A percentile compares a stretch with the other conserved stretches of the same genome.
Conservation (phyloP, 495 filamentous ascomycete species). For the Tuber brumale region DNA sequence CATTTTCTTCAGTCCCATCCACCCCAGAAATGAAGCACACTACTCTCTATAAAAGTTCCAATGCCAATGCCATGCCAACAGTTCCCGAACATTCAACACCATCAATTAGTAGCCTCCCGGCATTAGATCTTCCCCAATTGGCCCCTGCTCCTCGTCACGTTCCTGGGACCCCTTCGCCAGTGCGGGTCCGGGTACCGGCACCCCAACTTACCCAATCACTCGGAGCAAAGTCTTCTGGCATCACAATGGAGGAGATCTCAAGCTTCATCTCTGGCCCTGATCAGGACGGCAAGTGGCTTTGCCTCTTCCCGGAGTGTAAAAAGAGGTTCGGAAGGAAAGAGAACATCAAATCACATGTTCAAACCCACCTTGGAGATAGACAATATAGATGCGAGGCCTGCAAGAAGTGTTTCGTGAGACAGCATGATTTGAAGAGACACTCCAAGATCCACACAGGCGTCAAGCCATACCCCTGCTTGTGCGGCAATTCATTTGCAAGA, state of each 20-base stretch:
- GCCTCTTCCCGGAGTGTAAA: slow-evolving; percentile 69
- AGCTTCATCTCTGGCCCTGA: slow-evolving; percentile 76
- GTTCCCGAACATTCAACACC: slow-evolving; percentile 30
- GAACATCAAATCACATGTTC: slow-evolving; percentile 95
- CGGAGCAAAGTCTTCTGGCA: slow-evolving; percentile 58
- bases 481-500: slow-evolving; percentile 82
- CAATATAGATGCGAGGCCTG: slow-evolving; percentile 87
- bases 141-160: slow-evolving; percentile 26
- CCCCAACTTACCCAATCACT: slow-evolving; percentile 22
- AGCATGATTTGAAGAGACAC: slow-evolving; percentile 94
- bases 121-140: slow-evolving; percentile 30
- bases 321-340: slow-evolving; percentile 88
- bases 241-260: slow-evolving; percentile 80
- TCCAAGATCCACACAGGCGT: slow-evolving; percentile 91
- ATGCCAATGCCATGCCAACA: slow-evolving; percentile 19
- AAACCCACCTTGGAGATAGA: slow-evolving; percentile 91
- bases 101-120: slow-evolving; percentile 11
- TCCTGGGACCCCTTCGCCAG: slow-evolving; percentile 26
- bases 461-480: slow-evolving; percentile 86
- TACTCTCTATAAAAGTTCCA: slow-evolving; percentile 17
- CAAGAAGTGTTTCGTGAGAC: slow-evolving; percentile 87
- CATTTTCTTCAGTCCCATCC: slow-evolving; percentile 43
- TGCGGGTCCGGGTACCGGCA: slow-evolving; percentile 23
- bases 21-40: slow-evolving; percentile 39
- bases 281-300: slow-evolving; percentile 74